These are phyloP conservation scores for Geoglossum cookeanum DNA, from an alignment of 2,329 filamentous ascomycete genomes.

Conservation along the genomic window DNA sequence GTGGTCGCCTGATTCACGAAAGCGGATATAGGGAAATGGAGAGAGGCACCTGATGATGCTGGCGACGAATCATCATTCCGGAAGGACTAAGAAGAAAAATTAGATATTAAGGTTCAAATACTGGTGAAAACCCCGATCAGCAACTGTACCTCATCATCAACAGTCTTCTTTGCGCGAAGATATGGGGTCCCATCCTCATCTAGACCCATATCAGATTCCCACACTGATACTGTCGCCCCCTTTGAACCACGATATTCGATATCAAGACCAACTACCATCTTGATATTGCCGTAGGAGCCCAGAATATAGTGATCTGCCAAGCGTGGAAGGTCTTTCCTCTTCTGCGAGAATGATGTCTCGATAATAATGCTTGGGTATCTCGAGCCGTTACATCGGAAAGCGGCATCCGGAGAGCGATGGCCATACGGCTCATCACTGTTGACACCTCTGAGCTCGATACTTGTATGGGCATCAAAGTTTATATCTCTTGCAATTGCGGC, in stretches of 20 bases:
- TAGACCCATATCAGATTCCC: neutral
- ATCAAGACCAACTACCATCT: conserved; percentile 1
- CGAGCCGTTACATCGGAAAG: neutral
- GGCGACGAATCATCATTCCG: neutral
- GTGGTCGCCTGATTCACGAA: neutral
- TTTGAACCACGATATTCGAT: neutral
- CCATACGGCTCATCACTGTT: neutral
- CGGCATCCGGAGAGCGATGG: neutral
- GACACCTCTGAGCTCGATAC: neutral
- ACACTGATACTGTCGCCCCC: neutral
- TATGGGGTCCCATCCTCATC: neutral
- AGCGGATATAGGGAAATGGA: neutral
- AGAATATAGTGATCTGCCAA: neutral
- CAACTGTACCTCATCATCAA: neutral
- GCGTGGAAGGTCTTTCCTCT: neutral
- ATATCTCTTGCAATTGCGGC: neutral
- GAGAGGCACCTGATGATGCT: neutral
- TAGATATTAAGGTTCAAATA: neutral
- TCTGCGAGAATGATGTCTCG: neutral
- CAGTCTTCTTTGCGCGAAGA: neutral
- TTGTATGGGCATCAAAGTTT: neutral
- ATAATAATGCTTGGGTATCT: neutral
- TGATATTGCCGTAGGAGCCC: neutral
- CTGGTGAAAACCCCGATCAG: neutral
- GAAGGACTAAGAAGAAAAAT: neutral